Percentiles rank a stretch among this genome's conserved stretches.
Evolutionary conservation across 352 stramenopile genomes (phyloP).

Genomic region (Phytopythium helicoides): DNA sequence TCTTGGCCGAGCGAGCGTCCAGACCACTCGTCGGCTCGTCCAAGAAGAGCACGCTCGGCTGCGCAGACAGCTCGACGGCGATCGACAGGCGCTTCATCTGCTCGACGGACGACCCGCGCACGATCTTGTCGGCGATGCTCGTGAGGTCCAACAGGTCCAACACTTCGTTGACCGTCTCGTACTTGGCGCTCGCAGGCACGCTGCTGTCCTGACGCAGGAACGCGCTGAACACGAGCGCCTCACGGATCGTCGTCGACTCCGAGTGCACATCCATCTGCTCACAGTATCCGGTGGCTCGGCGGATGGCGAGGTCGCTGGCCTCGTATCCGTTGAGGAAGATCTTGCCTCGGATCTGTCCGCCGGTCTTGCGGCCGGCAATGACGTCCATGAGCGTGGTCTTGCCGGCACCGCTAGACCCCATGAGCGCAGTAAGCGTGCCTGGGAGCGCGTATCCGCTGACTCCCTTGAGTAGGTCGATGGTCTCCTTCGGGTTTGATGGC

Average conservation of each 20-base stretch:
- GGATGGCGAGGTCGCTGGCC: constrained; percentile 24
- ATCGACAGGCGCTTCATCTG: constrained; percentile 49
- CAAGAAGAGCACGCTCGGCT: constrained; percentile 80
- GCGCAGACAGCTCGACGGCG: constrained; percentile 67
- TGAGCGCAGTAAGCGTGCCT: constrained; percentile 46
- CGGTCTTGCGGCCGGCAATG: constrained; percentile 87
- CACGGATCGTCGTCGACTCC: constrained; percentile 82
- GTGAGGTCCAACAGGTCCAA: constrained; percentile 23
- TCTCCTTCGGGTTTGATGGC: constrained; percentile 11
- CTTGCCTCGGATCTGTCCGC: constrained; percentile 65
- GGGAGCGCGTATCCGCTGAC: constrained; percentile 39
- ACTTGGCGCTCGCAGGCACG: constrained; percentile 22
- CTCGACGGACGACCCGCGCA: constrained; percentile 32
- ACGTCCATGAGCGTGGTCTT: constrained; percentile 94
- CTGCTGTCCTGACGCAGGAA: constrained; percentile 27
- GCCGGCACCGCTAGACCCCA: constrained; percentile 60
- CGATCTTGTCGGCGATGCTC: constrained; percentile 28
- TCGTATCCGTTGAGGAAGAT: constrained; percentile 83
- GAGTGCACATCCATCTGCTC: constrained; percentile 86
- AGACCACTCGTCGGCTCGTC: constrained; percentile 77
- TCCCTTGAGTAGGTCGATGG: constrained; percentile 35
- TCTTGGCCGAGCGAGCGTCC: constrained; percentile 70
- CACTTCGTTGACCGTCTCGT: constrained; percentile 27
- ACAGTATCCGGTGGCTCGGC: constrained; percentile 31
- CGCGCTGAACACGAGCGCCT: constrained; percentile 85